Conservation (phyloP, 768 basidiomycete species). For the Boletus barrowsii region DNA sequence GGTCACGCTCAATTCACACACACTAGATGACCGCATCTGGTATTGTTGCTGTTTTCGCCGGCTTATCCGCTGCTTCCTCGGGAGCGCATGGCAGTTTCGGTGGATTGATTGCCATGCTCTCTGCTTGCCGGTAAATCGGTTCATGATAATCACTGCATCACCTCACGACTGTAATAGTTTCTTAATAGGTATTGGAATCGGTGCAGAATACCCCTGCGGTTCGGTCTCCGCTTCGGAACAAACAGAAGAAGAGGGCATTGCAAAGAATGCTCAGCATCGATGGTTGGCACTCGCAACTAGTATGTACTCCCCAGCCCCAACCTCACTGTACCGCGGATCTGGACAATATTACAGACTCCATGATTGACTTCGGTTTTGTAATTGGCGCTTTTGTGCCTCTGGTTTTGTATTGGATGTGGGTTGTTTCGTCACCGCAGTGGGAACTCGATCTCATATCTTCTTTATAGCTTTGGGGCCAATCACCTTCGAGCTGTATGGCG, state of each 20-base stretch:
- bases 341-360: conserved; percentile 48
- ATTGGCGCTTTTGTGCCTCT: conserved; percentile 78
- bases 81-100: conserved; percentile 70
- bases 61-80: conserved; percentile 75
- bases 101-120: conserved; percentile 76
- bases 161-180: conserved; percentile 47
- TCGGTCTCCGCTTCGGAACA: conserved; percentile 88
- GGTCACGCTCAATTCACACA: conserved; percentile 10
- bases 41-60: conserved; percentile 83
- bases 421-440: conserved; percentile 3
- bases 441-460: neutral
- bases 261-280: conserved; percentile 76
- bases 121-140: conserved; percentile 61
- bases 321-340: neutral
- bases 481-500: conserved; percentile 90
- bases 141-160: neutral
- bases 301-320: conserved; percentile 33
- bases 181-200: conserved; percentile 83
- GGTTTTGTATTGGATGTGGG: conserved; percentile 86
- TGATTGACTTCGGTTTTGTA: conserved; percentile 87
- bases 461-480: conserved; percentile 62
- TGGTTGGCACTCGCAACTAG: conserved; percentile 91
- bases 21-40: conserved; percentile 72
- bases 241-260: conserved; percentile 78
- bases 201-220: conserved; percentile 89